phyloP scores from a whole-genome alignment of 139 green algal genomes.

The Haematococcus sp. region DNA sequence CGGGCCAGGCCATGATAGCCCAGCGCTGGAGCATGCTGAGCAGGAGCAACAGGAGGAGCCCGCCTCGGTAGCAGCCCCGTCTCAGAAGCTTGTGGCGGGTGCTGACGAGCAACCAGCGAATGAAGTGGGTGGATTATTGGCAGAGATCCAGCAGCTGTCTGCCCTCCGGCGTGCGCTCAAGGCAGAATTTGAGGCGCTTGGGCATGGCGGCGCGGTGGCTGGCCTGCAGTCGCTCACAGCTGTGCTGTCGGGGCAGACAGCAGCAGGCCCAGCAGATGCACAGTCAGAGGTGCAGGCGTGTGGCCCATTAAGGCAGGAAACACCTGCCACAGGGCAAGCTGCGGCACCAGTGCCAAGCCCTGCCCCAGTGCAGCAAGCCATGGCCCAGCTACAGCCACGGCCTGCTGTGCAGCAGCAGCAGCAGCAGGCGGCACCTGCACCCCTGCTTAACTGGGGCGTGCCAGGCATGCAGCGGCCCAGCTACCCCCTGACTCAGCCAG shows the following conservation, averaged over 20 bases:
- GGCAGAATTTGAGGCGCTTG: conserved; percentile 50
- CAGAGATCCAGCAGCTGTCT: conserved; percentile 42
- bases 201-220: conserved; percentile 28
- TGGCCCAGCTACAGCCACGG: no score
- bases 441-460: no score
- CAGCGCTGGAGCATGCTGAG: background rate
- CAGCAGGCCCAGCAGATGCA: background rate
- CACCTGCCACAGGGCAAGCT: background rate
- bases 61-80: no score
- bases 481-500: no score
- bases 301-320: no score
- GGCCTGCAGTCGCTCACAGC: conserved; percentile 25
- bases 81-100: no score
- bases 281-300: background rate
- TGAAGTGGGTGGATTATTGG: conserved; percentile 2
- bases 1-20: no score
- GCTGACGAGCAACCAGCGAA: background rate
- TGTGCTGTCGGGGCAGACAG: conserved; percentile 7
- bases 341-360: background rate
- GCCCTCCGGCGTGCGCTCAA: conserved; percentile 42
- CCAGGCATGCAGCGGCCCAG: no score
- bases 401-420: conserved; percentile 4
- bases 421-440: background rate
- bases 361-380: no score
- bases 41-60: background rate